phyloP scores from a whole-genome alignment of 2,329 filamentous ascomycete genomes.

The Teratosphaeria epicoccoides region DNA sequence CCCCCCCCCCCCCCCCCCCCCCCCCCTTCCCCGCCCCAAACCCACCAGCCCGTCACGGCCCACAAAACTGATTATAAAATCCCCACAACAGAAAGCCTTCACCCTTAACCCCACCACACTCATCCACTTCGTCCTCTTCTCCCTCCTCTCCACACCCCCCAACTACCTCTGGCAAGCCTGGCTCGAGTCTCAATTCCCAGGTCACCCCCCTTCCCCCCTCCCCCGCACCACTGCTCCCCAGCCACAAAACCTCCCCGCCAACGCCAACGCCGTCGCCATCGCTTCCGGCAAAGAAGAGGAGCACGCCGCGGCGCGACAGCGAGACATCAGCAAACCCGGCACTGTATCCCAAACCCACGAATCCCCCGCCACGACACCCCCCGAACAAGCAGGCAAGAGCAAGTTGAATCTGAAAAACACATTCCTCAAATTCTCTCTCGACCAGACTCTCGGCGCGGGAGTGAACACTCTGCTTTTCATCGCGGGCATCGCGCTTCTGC shows the following conservation, averaged over 20 bases:
- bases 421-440: conserved; percentile 54
- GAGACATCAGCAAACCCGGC: not conserved
- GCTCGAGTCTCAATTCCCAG: conserved; percentile 65
- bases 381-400: conserved; percentile 3
- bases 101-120: conserved; percentile 56
- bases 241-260: conserved; percentile 16
- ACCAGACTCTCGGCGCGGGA: conserved; percentile 56
- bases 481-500: conserved; percentile 48
- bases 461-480: conserved; percentile 58
- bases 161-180: conserved; percentile 82
- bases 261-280: conserved; percentile 22
- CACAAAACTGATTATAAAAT: conserved; percentile 3
- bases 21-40: too few relatives aligned
- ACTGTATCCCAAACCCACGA: too few relatives aligned
- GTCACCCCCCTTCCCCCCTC: too few relatives aligned
- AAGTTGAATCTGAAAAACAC: conserved; percentile 51
- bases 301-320: conserved; percentile 8
- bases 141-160: conserved; percentile 61
- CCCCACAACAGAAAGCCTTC: conserved; percentile 11
- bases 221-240: too few relatives aligned
- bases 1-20: too few relatives aligned
- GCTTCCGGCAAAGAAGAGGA: conserved; percentile 1
- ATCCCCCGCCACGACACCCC: not conserved
- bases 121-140: conserved; percentile 67
- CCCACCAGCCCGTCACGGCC: too few relatives aligned